Percentiles rank a stretch among this genome's conserved stretches.
Evolutionary conservation across 805 yeast genomes (phyloP).

Genomic region (Barnettozyma vustinii): DNA sequence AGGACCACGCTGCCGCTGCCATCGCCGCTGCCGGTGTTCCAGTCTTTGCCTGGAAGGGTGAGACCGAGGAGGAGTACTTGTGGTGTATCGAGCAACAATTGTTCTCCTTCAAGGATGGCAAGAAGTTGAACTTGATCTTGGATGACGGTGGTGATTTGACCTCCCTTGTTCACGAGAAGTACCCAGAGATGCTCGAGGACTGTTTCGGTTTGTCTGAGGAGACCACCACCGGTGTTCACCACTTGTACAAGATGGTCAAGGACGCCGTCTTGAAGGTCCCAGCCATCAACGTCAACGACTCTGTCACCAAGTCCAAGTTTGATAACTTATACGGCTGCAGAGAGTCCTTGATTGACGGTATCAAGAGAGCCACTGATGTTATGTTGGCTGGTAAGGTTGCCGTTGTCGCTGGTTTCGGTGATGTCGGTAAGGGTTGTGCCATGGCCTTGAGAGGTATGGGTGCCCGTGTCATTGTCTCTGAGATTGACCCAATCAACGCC

Average conservation of each 20-base stretch:
- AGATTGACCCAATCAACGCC: slow-evolving; percentile 98
- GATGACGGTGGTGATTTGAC: slow-evolving; percentile 99
- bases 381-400: slow-evolving; percentile 99
- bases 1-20: slow-evolving; percentile 99
- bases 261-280: slow-evolving; percentile 91
- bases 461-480: slow-evolving; percentile 96
- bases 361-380: slow-evolving; percentile 99
- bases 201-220: slow-evolving; percentile 98
- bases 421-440: slow-evolving; percentile 99
- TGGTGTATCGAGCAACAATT: slow-evolving; percentile 99
- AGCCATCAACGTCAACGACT: slow-evolving; percentile 98
- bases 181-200: slow-evolving; percentile 94
- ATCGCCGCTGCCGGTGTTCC: slow-evolving; percentile 99
- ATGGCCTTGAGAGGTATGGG: slow-evolving; percentile 99
- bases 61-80: slow-evolving; percentile 97
- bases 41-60: slow-evolving; percentile 99
- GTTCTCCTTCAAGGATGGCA: slow-evolving; percentile 93
- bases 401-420: slow-evolving; percentile 99
- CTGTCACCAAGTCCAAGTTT: slow-evolving; percentile 98
- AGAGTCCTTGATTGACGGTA: slow-evolving; percentile 97
- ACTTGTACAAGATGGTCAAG: slow-evolving; percentile 91
- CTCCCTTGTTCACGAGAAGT: slow-evolving; percentile 90
- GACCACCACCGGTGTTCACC: slow-evolving; percentile 99
- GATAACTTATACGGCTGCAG: slow-evolving; percentile 99
- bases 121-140: slow-evolving; percentile 92